phyloP scores from a whole-genome alignment of 805 yeast species.

The Candida ponderosae region DNA sequence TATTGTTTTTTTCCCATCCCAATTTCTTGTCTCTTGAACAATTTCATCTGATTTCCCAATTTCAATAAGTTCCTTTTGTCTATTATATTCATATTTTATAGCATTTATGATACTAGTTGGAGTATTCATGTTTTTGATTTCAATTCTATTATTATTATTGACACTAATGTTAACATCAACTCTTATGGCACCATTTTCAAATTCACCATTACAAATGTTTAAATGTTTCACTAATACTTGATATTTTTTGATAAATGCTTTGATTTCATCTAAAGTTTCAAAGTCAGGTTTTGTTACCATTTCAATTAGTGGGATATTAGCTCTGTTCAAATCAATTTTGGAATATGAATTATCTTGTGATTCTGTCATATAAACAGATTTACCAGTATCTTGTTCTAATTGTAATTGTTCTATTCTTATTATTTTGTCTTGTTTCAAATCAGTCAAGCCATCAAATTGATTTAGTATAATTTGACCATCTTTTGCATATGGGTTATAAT shows the following conservation, averaged over 20 bases:
- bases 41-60: constrained; percentile 24
- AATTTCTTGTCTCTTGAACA: constrained; percentile 73
- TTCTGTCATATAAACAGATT: constrained; percentile 48
- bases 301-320: constrained; percentile 83
- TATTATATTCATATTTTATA: constrained; percentile 56
- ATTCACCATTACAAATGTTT: constrained; percentile 77
- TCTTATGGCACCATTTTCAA: constrained; percentile 92
- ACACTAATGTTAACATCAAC: constrained; percentile 93
- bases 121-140: constrained; percentile 83
- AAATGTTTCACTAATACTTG: constrained; percentile 63
- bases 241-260: constrained; percentile 72
- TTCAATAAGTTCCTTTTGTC: constrained; percentile 53
- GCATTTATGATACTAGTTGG: constrained; percentile 76
- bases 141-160: constrained; percentile 65
- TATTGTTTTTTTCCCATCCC: constrained; percentile 74
- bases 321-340: constrained; percentile 72
- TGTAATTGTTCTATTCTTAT: constrained; percentile 77
- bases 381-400: constrained; percentile 92
- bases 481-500: constrained; percentile 67
- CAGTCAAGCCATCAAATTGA: constrained; percentile 45
- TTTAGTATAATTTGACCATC: constrained; percentile 51
- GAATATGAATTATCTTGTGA: constrained; percentile 23
- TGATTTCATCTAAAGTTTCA: constrained; percentile 54
- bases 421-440: constrained; percentile 24
- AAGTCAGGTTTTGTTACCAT: constrained; percentile 90